phyloP scores from a whole-genome alignment of 1,284 basidiomycete genomes.

The Fomitopsis palustris region DNA sequence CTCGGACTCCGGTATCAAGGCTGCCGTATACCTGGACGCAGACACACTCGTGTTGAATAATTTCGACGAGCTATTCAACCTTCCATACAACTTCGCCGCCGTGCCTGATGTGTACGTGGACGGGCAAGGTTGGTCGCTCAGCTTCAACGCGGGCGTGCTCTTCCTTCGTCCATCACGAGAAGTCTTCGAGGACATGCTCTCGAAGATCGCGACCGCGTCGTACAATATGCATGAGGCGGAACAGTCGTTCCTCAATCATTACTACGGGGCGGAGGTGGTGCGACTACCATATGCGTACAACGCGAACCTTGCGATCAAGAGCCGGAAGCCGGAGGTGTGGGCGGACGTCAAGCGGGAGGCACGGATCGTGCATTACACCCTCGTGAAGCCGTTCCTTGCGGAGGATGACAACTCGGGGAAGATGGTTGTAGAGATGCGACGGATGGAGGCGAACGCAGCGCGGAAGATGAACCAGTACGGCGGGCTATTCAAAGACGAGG shows the following conservation, averaged over 20 bases:
- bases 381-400: constrained; percentile 36
- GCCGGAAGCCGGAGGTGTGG: constrained; percentile 33
- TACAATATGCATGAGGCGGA: constrained; percentile 35
- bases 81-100: constrained; percentile 41
- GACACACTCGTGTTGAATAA: constrained; percentile 40
- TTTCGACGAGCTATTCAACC: constrained; percentile 42
- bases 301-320: constrained; percentile 43
- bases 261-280: constrained; percentile 35
- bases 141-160: constrained; percentile 42
- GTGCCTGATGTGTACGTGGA: constrained; percentile 38
- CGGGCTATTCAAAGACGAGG: constrained; percentile 30
- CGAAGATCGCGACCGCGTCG: constrained; percentile 27
- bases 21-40: constrained; percentile 40
- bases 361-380: constrained; percentile 39
- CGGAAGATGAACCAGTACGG: constrained; percentile 15
- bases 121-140: constrained; percentile 32
- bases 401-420: constrained; percentile 12
- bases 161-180: constrained; percentile 31
- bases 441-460: constrained; percentile 22
- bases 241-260: constrained; percentile 44
- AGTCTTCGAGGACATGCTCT: constrained; percentile 32
- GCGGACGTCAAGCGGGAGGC: constrained; percentile 29
- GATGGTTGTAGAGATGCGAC: constrained; percentile 21
- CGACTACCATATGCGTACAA: constrained; percentile 44
- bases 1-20: constrained; percentile 30